A percentile compares a stretch with the other conserved stretches of the same genome.
Evolutionary conservation across 345 rosid genomes (phyloP).

Genomic region (Turritis glabra): DNA sequence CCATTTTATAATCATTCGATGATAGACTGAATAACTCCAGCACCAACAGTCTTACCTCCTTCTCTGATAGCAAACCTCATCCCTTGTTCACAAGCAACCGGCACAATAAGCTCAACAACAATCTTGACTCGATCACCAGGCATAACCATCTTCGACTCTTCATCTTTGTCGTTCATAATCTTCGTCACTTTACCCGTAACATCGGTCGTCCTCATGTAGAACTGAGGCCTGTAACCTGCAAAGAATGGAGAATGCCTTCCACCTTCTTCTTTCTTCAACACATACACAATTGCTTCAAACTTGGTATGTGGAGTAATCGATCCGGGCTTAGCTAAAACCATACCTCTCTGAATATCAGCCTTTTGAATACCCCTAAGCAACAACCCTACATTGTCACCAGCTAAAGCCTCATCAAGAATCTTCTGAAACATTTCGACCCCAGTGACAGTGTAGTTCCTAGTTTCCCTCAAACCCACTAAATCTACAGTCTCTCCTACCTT

Average conservation of each 20-base stretch:
- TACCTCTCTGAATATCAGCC: conserved; percentile 89
- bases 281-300: conserved; percentile 72
- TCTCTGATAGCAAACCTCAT: conserved; percentile 97
- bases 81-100: conserved; percentile 92
- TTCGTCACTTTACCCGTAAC: conserved; percentile 80
- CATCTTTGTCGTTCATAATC: conserved; percentile 87
- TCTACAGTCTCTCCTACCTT: conserved; percentile 81
- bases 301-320: conserved; percentile 81
- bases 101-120: conserved; percentile 86
- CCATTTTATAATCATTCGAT: conserved; percentile 43
- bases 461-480: conserved; percentile 80
- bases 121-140: conserved; percentile 94
- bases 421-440: conserved; percentile 95
- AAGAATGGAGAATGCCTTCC: conserved; percentile 95
- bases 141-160: conserved; percentile 98
- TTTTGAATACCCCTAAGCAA: conserved; percentile 89
- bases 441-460: conserved; percentile 68
- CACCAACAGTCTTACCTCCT: conserved; percentile 97
- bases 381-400: conserved; percentile 92
- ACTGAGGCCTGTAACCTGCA: conserved; percentile 85
- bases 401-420: conserved; percentile 84
- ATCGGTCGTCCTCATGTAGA: conserved; percentile 96
- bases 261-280: conserved; percentile 98
- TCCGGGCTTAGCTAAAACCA: conserved; percentile 92
- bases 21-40: conserved; percentile 89